Percentiles rank a stretch among this genome's conserved stretches.
Conservation (phyloP, 805 yeast genomes). For the Kodamaea restingae region DNA sequence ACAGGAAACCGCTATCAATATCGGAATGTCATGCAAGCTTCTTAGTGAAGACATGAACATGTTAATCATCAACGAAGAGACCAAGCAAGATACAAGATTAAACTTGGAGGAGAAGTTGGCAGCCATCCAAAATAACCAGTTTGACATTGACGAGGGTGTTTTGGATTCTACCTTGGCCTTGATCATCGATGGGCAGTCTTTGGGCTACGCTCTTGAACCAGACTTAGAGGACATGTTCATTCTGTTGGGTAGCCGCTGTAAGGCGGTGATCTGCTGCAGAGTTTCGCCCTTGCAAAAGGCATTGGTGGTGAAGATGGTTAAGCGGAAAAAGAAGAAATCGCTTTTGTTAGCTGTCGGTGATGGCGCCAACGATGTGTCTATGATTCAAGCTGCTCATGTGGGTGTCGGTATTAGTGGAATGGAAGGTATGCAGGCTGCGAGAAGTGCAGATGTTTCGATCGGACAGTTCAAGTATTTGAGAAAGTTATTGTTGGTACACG, state of each 20-base stretch:
- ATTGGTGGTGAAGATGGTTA: conserved; percentile 89
- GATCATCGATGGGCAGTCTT: conserved; percentile 90
- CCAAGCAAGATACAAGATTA: conserved; percentile 66
- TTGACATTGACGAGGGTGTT: conserved; percentile 58
- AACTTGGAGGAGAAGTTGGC: conserved; percentile 72
- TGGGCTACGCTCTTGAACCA: conserved; percentile 78
- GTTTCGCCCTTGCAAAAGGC: conserved; percentile 98
- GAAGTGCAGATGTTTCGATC: conserved; percentile 95
- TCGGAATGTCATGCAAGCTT: conserved; percentile 96
- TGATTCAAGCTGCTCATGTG: conserved; percentile 99
- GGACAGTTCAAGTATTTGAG: conserved; percentile 89
- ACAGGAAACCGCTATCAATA: conserved; percentile 97
- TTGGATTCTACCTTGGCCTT: conserved; percentile 72
- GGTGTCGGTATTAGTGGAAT: conserved; percentile 99
- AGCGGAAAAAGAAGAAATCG: conserved; percentile 67
- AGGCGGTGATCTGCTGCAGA: conserved; percentile 96
- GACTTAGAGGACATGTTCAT: conserved; percentile 75
- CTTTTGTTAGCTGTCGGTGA: conserved; percentile 91
- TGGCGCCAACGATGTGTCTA: conserved; percentile 98
- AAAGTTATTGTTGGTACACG: conserved; percentile 86
- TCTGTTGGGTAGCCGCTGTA: conserved; percentile 79
- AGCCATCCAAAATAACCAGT: conserved; percentile 65
- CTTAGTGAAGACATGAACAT: conserved; percentile 95
- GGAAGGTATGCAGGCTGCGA: conserved; percentile 99
- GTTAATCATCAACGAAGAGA: conserved; percentile 82